Conservation (phyloP, 441 rosid species). For the Aleurites moluccanus region DNA sequence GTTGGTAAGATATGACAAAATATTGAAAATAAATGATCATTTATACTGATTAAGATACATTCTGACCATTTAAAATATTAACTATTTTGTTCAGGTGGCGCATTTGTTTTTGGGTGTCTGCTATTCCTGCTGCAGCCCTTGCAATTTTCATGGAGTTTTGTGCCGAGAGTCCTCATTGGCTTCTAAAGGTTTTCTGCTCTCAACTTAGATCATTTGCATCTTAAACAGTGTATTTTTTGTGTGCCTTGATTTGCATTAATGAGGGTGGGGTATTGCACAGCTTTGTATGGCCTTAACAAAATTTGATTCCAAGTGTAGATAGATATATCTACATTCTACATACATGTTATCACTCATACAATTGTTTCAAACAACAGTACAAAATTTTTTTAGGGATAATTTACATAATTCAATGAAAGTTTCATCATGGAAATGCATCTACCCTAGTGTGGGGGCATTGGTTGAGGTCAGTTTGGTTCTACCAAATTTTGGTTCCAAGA, state of each 20-base stretch:
- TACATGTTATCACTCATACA: background rate
- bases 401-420: background rate
- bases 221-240: background rate
- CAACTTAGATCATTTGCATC: background rate
- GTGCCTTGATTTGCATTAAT: slow-evolving; percentile 4
- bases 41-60: background rate
- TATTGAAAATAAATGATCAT: slow-evolving; percentile 18
- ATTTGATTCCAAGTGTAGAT: background rate
- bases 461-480: background rate
- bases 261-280: background rate
- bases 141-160: slow-evolving; percentile 71
- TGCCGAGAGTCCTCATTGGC: slow-evolving; percentile 98
- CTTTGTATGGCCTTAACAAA: background rate
- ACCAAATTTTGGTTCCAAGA: background rate
- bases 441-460: background rate
- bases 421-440: background rate
- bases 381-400: background rate
- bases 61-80: background rate
- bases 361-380: background rate
- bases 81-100: slow-evolving; percentile 76
- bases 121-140: slow-evolving; percentile 75
- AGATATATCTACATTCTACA: background rate
- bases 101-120: slow-evolving; percentile 79
- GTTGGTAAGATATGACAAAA: slow-evolving; percentile 62
- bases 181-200: slow-evolving; percentile 62